Conservation (phyloP, 352 stramenopile genomes). For the Phytophthora idaei region DNA sequence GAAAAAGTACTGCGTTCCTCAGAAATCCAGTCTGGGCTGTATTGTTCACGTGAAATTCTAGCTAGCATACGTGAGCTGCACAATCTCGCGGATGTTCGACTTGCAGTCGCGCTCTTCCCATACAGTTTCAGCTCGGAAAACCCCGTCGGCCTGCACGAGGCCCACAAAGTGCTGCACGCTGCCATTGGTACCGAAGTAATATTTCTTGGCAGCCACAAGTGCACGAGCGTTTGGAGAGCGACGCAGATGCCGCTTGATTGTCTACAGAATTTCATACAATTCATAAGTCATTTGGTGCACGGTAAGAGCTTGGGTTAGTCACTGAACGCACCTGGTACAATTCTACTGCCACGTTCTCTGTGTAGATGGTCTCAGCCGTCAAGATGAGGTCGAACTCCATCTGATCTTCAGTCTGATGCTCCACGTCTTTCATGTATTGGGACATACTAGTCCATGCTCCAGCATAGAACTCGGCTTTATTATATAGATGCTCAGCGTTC, state of each 20-base stretch:
- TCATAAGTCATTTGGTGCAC: background rate
- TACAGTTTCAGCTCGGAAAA: constrained; percentile 61
- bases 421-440: constrained; percentile 48
- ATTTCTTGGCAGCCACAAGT: constrained; percentile 85
- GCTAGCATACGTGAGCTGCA: constrained; percentile 52
- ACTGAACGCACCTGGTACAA: constrained; percentile 60
- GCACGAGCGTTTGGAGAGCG: constrained; percentile 46
- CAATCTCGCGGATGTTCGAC: constrained; percentile 87
- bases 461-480: constrained; percentile 70
- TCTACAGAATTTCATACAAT: constrained; percentile 35
- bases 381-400: constrained; percentile 79
- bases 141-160: constrained; percentile 50
- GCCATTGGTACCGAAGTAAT: constrained; percentile 88
- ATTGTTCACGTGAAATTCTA: background rate
- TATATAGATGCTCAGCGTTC: constrained; percentile 47
- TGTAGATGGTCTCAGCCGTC: constrained; percentile 88
- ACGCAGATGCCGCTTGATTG: constrained; percentile 78
- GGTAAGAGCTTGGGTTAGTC: background rate
- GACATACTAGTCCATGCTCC: constrained; percentile 77
- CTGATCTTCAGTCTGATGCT: constrained; percentile 38
- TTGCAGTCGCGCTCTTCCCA: constrained; percentile 73
- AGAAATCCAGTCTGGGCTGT: constrained; percentile 8
- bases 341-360: constrained; percentile 69
- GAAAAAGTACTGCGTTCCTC: constrained; percentile 19
- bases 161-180: constrained; percentile 87